A percentile compares a stretch with the other conserved stretches of the same genome.
These are phyloP conservation scores for Chernovozyma aurita DNA, from an alignment of 1,139 yeast genomes.

Conservation along the genomic window DNA sequence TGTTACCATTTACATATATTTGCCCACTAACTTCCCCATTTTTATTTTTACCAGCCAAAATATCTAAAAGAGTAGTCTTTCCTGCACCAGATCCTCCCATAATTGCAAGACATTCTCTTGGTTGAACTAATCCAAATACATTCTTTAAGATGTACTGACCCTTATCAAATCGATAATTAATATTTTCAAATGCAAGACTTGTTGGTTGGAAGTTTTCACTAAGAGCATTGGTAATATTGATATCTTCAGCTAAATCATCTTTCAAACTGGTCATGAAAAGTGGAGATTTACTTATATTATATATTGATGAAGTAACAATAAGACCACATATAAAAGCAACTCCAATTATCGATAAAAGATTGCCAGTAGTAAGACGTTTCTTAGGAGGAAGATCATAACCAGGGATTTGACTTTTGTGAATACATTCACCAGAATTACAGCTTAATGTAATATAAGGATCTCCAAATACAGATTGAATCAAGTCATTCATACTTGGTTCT, in stretches of 20 bases:
- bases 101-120: constrained; percentile 88
- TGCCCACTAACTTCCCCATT: constrained; percentile 64
- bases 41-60: constrained; percentile 83
- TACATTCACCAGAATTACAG: constrained; percentile 85
- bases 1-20: constrained; percentile 70
- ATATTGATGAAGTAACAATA: constrained; percentile 38
- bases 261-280: constrained; percentile 41
- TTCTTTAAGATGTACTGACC: constrained; percentile 51
- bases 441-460: constrained; percentile 79
- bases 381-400: constrained; percentile 75
- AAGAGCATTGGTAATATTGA: constrained; percentile 31
- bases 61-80: constrained; percentile 87
- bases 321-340: constrained; percentile 41
- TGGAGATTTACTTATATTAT: constrained; percentile 61
- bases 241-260: constrained; percentile 14
- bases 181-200: constrained; percentile 67
- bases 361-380: constrained; percentile 43
- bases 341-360: constrained; percentile 46
- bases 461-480: constrained; percentile 86
- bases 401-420: constrained; percentile 89
- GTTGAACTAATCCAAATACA: constrained; percentile 72
- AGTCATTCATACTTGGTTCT: constrained; percentile 94
- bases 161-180: constrained; percentile 56
- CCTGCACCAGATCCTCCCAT: constrained; percentile 99
- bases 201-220: constrained; percentile 69